Percentiles rank a stretch among this genome's conserved stretches.
Conservation (phyloP, 306 rosid species). For the Casuarina equisetifolia region DNA sequence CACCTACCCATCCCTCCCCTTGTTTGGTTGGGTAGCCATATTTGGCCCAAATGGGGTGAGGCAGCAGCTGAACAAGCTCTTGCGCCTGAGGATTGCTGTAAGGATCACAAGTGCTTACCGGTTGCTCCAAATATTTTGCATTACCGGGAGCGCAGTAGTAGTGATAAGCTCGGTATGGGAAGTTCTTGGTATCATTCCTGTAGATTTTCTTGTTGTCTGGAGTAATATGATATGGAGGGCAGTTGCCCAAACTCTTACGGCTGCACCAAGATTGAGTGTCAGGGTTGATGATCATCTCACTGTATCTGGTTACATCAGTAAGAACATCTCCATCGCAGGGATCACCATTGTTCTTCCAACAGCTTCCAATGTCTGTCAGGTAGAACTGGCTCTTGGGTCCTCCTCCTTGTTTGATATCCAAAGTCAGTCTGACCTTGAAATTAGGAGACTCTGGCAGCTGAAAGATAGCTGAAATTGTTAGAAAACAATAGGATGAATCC, state of each 20-base stretch:
- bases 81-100: conserved; percentile 88
- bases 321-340: conserved; percentile 49
- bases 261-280: conserved; percentile 61
- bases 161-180: conserved; percentile 74
- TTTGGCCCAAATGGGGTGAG: conserved; percentile 74
- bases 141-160: conserved; percentile 79
- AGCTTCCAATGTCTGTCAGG: conserved; percentile 61
- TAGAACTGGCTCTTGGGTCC: conserved; percentile 74
- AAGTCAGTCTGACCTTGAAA: conserved; percentile 50
- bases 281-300: conserved; percentile 67
- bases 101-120: conserved; percentile 65
- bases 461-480: conserved; percentile 27
- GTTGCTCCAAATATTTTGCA: conserved; percentile 56
- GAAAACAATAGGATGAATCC: not conserved
- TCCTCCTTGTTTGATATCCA: conserved; percentile 58
- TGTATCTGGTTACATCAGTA: conserved; percentile 63
- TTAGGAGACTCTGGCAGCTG: conserved; percentile 71
- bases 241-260: conserved; percentile 40
- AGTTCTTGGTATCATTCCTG: conserved; percentile 67
- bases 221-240: conserved; percentile 82
- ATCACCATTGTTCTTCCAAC: conserved; percentile 70
- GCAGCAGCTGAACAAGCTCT: conserved; percentile 76
- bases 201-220: conserved; percentile 54
- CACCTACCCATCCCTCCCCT: conserved; percentile 80
- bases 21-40: conserved; percentile 71